Percentiles rank a stretch among this genome's conserved stretches.
phyloP scores from a whole-genome alignment of 768 basidiomycete species.

The Postia placenta region DNA sequence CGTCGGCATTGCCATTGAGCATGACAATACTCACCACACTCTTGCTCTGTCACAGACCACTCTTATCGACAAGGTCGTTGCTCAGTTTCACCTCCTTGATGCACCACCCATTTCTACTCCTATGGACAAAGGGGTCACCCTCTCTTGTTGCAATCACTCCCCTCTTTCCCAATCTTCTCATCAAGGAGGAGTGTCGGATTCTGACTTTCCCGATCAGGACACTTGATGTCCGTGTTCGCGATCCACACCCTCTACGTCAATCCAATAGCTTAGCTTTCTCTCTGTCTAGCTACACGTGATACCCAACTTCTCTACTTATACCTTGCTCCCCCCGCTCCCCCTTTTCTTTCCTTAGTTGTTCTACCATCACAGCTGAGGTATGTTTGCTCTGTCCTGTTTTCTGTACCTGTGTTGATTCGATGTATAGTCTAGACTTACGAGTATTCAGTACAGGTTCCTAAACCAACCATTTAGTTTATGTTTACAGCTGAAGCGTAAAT shows the following conservation, averaged over 20 bases:
- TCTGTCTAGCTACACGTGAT: no score
- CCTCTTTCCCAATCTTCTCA: background rate
- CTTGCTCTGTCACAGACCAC: conserved; percentile 15
- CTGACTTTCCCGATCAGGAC: background rate
- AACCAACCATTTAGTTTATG: no score
- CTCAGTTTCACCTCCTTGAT: conserved; percentile 10
- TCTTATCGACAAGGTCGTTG: conserved; percentile 12
- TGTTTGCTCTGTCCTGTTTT: no score
- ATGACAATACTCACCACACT: conserved; percentile 13
- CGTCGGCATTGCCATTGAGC: conserved; percentile 32
- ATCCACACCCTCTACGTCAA: no score
- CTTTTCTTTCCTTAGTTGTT: background rate
- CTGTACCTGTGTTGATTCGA: no score
- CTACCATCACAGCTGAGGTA: conserved; percentile 1
- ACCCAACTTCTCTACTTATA: no score
- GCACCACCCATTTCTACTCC: conserved; percentile 12
- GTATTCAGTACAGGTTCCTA: no score
- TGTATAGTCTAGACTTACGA: no score
- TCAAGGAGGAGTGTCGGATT: background rate
- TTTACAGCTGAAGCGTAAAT: no score
- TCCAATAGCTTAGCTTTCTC: no score
- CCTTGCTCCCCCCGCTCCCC: background rate
- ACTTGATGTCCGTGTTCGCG: background rate
- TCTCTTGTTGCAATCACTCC: background rate
- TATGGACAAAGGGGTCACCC: conserved; percentile 7